Conservation (phyloP, 2,329 filamentous ascomycete genomes). For the Fusarium nematophilum region DNA sequence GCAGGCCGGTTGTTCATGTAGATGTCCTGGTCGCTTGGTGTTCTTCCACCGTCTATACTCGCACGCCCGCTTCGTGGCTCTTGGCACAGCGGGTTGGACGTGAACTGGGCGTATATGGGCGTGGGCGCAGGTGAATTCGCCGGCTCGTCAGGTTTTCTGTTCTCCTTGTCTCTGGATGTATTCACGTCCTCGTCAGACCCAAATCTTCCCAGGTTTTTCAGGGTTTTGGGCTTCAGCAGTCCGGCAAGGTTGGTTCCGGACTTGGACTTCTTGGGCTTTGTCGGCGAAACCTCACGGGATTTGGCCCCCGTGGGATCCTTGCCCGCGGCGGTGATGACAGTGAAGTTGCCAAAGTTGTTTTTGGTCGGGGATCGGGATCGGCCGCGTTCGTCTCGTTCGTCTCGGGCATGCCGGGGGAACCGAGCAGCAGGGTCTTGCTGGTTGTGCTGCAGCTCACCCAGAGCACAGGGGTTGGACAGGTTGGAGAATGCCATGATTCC, state of each 20-base stretch:
- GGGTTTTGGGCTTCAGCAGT: conserved; percentile 80
- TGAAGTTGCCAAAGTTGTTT: conserved; percentile 53
- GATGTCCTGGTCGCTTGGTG: conserved; percentile 30
- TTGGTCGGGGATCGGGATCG: conserved; percentile 59
- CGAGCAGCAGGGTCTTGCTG: conserved; percentile 56
- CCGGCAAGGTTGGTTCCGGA: conserved; percentile 85
- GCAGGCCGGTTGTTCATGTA: conserved; percentile 35
- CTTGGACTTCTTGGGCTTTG: conserved; percentile 81
- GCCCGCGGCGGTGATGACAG: conserved; percentile 55
- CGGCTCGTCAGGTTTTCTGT: conserved; percentile 68
- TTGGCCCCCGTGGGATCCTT: conserved; percentile 56
- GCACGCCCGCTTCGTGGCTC: conserved; percentile 34
- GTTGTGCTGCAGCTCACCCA: conserved; percentile 69
- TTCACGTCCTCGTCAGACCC: conserved; percentile 64
- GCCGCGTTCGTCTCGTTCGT: conserved; percentile 48
- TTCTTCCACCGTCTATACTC: conserved; percentile 41
- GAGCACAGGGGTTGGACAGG: conserved; percentile 57
- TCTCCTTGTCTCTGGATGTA: conserved; percentile 80
- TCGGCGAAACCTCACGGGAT: conserved; percentile 61
- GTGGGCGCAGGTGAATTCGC: conserved; percentile 55
- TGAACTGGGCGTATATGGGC: conserved; percentile 86
- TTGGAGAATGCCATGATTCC: conserved; percentile 47
- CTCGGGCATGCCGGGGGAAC: conserved; percentile 53
- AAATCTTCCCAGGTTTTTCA: conserved; percentile 71
- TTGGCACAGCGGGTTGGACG: conserved; percentile 42